Percentiles rank a stretch among this genome's conserved stretches.
Evolutionary conservation across 176 grass and related monocot species (phyloP).

Genomic region (Bolboschoenus planiculmis): DNA sequence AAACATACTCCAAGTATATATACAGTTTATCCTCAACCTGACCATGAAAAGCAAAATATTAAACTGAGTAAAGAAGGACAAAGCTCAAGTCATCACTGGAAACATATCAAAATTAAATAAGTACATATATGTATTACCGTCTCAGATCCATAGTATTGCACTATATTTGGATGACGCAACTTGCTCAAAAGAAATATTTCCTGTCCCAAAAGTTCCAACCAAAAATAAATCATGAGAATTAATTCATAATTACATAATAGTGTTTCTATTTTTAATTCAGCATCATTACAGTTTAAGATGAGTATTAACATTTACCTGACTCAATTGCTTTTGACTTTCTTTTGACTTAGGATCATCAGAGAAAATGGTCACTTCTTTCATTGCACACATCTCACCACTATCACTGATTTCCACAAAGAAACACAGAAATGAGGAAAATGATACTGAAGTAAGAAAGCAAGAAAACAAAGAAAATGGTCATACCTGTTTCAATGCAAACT

Average conservation of each 20-base stretch:
- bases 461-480: constrained; percentile 3
- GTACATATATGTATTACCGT: constrained; percentile 45
- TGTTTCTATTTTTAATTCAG: not conserved
- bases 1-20: constrained; percentile 98
- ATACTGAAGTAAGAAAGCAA: constrained; percentile 1
- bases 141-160: constrained; percentile 93
- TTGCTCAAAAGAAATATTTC: constrained; percentile 96
- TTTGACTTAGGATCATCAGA: constrained; percentile 96
- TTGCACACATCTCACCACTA: constrained; percentile 97
- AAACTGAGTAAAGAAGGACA: constrained; percentile 7
- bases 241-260: not conserved
- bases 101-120: not conserved
- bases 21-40: constrained; percentile 93
- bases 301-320: constrained; percentile 58
- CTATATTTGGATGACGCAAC: constrained; percentile 92
- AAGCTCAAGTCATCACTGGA: not conserved
- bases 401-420: constrained; percentile 42
- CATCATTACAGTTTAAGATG: constrained; percentile 9
- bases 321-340: constrained; percentile 87
- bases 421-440: constrained; percentile 21
- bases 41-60: constrained; percentile 19
- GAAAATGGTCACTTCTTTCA: constrained; percentile 99
- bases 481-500: not conserved
- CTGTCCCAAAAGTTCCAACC: constrained; percentile 31
- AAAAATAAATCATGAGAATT: constrained; percentile 20